Evolutionary conservation across 2,329 filamentous ascomycete species (phyloP).

Genomic region (Diaporthe capsici): DNA sequence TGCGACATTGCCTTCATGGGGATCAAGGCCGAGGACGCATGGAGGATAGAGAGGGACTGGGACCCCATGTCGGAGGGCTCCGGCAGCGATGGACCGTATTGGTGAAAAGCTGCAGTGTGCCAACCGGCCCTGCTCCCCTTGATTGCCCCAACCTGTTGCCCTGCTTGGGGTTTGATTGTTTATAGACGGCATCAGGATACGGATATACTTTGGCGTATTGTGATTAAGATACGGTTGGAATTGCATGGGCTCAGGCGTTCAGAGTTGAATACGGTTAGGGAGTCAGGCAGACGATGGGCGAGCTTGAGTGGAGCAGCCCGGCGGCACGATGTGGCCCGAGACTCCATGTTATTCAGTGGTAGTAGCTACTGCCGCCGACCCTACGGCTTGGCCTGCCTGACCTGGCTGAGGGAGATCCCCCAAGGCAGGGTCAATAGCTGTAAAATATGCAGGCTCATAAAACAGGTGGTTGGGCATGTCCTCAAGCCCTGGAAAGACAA

Average conservation of each 20-base stretch:
- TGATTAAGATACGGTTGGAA: constrained; percentile 11
- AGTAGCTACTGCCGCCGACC: neutral
- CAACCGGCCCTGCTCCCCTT: neutral
- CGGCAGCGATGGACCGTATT: constrained; percentile 43
- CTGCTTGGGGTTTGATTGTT: constrained; percentile 20
- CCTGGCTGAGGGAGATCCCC: constrained; percentile 9
- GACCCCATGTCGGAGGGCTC: constrained; percentile 44
- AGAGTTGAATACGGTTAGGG: neutral
- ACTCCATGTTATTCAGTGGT: neutral
- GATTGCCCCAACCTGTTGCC: neutral
- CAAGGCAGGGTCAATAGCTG: constrained; percentile 37
- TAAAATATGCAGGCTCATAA: constrained; percentile 22
- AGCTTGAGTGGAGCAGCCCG: neutral
- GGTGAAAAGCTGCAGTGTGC: constrained; percentile 36
- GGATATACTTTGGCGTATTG: constrained; percentile 25
- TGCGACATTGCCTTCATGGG: constrained; percentile 50
- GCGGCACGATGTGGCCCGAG: neutral
- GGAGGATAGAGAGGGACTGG: constrained; percentile 56
- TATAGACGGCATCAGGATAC: constrained; percentile 16
- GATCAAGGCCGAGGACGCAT: constrained; percentile 53
- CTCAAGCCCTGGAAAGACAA: constrained; percentile 35
- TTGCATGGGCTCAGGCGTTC: constrained; percentile 17
- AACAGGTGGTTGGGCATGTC: constrained; percentile 21
- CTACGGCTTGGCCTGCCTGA: neutral
- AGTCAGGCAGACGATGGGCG: neutral